A percentile compares a stretch with the other conserved stretches of the same genome.
These are phyloP conservation scores for Candida ortonii DNA, from an alignment of 805 yeast species.

Conservation along the genomic window DNA sequence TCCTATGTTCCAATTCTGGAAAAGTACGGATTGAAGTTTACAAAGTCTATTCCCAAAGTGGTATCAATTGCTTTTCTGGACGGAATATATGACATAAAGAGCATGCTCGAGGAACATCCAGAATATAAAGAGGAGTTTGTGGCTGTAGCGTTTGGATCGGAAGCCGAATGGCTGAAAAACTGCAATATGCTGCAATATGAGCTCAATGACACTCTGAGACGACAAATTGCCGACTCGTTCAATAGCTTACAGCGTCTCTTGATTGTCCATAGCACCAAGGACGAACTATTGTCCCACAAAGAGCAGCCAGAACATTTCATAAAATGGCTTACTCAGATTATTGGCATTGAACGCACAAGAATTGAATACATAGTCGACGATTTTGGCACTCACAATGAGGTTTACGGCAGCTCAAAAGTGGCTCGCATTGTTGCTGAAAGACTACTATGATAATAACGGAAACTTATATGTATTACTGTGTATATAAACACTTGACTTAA, in stretches of 20 bases:
- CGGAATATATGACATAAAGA: conserved; percentile 62
- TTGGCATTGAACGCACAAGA: conserved; percentile 6
- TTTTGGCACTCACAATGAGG: conserved; percentile 67
- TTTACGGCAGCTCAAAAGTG: conserved; percentile 44
- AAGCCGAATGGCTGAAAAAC: conserved; percentile 14
- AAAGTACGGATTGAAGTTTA: conserved; percentile 5
- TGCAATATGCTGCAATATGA: conserved; percentile 20
- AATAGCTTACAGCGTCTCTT: conserved; percentile 24
- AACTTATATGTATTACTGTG: not conserved
- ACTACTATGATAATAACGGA: conserved; percentile 1
- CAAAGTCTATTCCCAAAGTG: conserved; percentile 19
- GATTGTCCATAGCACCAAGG: conserved; percentile 60
- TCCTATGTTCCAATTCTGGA: conserved; percentile 20
- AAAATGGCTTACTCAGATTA: conserved; percentile 29
- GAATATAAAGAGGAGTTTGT: conserved; percentile 51
- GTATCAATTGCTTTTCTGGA: conserved; percentile 47
- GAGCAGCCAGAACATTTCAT: conserved; percentile 46
- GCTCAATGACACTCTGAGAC: conserved; percentile 1
- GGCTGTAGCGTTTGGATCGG: conserved; percentile 47
- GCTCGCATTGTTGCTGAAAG: conserved; percentile 14
- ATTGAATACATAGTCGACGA: conserved; percentile 31
- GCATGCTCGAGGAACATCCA: conserved; percentile 60
- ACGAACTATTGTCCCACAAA: conserved; percentile 55
- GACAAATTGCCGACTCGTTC: conserved; percentile 7
- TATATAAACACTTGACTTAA: conserved; percentile 8